Percentiles rank a stretch among this genome's conserved stretches.
Evolutionary conservation across 176 grass and related monocot genomes (phyloP).

Genomic region (Tuctoria greenei): DNA sequence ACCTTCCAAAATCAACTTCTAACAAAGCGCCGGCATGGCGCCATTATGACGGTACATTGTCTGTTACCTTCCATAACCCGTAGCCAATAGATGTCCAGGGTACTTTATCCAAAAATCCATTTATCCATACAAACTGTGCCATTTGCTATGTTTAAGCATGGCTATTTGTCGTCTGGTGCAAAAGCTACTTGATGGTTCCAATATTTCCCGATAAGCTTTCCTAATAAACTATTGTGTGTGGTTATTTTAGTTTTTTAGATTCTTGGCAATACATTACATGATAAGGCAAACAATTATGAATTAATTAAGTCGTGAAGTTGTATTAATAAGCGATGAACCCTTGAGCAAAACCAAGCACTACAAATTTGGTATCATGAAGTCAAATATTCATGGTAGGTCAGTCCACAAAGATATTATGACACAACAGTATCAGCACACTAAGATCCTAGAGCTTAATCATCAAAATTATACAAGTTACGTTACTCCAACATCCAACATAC

Average conservation of each 20-base stretch:
- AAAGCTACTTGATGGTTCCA: background rate
- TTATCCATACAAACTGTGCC: background rate
- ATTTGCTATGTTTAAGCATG: constrained; percentile 2
- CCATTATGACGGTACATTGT: background rate
- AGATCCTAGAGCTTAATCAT: background rate
- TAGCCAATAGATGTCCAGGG: background rate
- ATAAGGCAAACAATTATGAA: background rate
- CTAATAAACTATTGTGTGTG: background rate
- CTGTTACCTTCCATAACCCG: constrained; percentile 18
- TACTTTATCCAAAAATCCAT: constrained; percentile 3
- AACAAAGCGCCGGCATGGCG: background rate
- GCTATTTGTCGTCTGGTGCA: constrained; percentile 15
- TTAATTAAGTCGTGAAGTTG: background rate
- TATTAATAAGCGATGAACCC: background rate
- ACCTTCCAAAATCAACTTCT: constrained; percentile 6
- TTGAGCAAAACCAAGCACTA: background rate
- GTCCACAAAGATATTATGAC: background rate
- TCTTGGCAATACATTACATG: no score
- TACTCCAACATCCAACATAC: background rate
- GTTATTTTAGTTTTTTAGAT: no score
- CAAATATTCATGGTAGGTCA: background rate
- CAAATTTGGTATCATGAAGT: constrained; percentile 2
- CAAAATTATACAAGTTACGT: background rate
- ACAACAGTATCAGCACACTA: constrained; percentile 1
- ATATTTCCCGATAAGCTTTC: background rate